These are phyloP conservation scores for Penicillium sp. DNA, from an alignment of 2,329 filamentous ascomycete genomes.

Conservation along the genomic window DNA sequence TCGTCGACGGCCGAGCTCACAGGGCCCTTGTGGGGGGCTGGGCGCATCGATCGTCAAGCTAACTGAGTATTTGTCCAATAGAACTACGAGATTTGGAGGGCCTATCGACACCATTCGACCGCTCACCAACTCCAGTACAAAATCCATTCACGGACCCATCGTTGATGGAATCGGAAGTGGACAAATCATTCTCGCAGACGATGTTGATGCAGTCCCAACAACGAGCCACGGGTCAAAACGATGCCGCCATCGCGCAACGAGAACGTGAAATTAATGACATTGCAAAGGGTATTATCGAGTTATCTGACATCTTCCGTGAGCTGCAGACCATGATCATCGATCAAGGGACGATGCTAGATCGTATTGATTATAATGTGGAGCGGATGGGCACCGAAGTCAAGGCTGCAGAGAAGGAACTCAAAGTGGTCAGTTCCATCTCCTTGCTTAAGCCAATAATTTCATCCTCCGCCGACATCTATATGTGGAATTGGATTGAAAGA, in stretches of 20 bases:
- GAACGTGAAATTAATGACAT: constrained; percentile 98
- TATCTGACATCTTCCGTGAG: constrained; percentile 95
- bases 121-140: constrained; percentile 55
- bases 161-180: constrained; percentile 88
- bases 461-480: too few relatives aligned
- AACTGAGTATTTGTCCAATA: constrained; percentile 40
- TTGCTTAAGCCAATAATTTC: background rate
- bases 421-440: constrained; percentile 58
- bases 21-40: background rate
- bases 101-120: constrained; percentile 56
- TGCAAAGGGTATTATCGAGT: constrained; percentile 94
- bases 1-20: background rate
- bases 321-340: constrained; percentile 94
- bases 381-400: constrained; percentile 93
- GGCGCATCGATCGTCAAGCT: constrained; percentile 7
- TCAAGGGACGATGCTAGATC: constrained; percentile 86
- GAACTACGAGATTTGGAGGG: constrained; percentile 75
- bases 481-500: background rate
- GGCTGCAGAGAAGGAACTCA: constrained; percentile 87
- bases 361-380: constrained; percentile 98
- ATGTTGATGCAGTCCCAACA: constrained; percentile 79
- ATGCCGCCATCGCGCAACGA: constrained; percentile 83
- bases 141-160: constrained; percentile 82
- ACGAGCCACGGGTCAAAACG: constrained; percentile 63
- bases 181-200: constrained; percentile 87